Conservation (phyloP, 2,329 filamentous ascomycete genomes). For the Aspergillus luchuensis region DNA sequence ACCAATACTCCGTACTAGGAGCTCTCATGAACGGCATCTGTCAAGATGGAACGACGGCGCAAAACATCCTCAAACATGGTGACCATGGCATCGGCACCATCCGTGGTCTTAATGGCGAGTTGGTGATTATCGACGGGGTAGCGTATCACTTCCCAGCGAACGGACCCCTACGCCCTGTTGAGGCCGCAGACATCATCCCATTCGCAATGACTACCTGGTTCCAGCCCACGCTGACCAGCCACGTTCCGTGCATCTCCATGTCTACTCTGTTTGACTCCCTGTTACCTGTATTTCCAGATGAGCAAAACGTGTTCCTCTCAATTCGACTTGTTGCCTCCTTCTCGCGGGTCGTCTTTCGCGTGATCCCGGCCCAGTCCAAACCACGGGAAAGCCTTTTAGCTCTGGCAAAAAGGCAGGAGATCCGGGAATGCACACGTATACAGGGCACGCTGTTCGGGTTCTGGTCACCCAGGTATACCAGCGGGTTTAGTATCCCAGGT, state of each 20-base stretch:
- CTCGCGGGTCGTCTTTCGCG: constrained; percentile 4
- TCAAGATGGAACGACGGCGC: constrained; percentile 44
- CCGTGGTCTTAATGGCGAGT: constrained; percentile 46
- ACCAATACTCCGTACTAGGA: constrained; percentile 49
- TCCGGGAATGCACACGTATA: constrained; percentile 38
- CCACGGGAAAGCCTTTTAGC: constrained; percentile 10
- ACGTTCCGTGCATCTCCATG: constrained; percentile 5
- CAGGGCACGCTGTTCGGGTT: constrained; percentile 49
- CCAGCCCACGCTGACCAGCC: constrained; percentile 25
- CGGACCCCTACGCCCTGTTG: constrained; percentile 5
- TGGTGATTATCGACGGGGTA: constrained; percentile 46
- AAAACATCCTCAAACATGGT: constrained; percentile 41
- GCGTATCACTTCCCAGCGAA: constrained; percentile 42
- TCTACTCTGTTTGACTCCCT: constrained; percentile 5
- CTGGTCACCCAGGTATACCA: constrained; percentile 43
- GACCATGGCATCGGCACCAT: constrained; percentile 51
- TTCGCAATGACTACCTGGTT: constrained; percentile 40
- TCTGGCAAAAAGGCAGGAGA: constrained; percentile 29
- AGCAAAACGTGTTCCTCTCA: constrained; percentile 19
- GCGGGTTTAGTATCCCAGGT: constrained; percentile 47
- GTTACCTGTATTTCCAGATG: constrained; percentile 10
- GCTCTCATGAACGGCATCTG: constrained; percentile 49
- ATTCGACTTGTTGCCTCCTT: constrained; percentile 13
- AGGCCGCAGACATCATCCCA: constrained; percentile 44
- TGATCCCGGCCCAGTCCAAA: constrained; percentile 4